Evolutionary conservation across 2,329 filamentous ascomycete species (phyloP), one percentile per base, ranked within the genome.

Genomic region (Monilinia laxa): DNA sequence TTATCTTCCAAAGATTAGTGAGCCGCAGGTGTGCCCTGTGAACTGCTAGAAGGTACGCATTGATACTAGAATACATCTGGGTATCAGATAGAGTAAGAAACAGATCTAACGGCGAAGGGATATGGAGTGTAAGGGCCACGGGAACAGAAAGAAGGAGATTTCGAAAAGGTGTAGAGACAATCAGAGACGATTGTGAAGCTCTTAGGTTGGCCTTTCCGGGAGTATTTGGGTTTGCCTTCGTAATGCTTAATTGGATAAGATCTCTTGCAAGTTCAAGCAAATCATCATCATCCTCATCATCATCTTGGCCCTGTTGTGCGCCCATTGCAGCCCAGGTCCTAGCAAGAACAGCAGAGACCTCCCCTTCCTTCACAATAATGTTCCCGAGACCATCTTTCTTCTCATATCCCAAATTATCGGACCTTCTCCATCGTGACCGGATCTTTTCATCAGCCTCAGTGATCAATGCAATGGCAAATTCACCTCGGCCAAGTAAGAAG

Each of bases 391-490:
- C 81, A 68, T 87, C 85, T 75, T 83, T 77, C 73, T 84, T 85
- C 74, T 86, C 83, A 75, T 82, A 83, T 1, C 81, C 82, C 7
- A 87, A 75, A 64, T 86, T 87, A 51, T 86, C 84, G 14, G 86
- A 81, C 70, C 87, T 81, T 71, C 83, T 86, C 83, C 91, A 91
- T 60, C 92, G 87, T 70, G 86, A 88, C n/a, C 87, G 84, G 31
- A 95, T 84, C 71, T 88, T 90, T 65, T 90, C 86, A 71, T 97
- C 92, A 0, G 94, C 92, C 79, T 97, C 91, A 47, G 89, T 86
- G 1, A 96, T 92, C 35, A 99, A 79, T 0, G 90, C 89, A 78
- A 95, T 88, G 25, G 93, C 92, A 76, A 99, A 99, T 76, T 98
- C 95, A 63, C 94, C 94, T 45, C 92, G 86, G 0, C 90, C 90